Base-by-base conservation (phyloP, 208 protist genomes). In the Trypanosoma theileri region DNA sequence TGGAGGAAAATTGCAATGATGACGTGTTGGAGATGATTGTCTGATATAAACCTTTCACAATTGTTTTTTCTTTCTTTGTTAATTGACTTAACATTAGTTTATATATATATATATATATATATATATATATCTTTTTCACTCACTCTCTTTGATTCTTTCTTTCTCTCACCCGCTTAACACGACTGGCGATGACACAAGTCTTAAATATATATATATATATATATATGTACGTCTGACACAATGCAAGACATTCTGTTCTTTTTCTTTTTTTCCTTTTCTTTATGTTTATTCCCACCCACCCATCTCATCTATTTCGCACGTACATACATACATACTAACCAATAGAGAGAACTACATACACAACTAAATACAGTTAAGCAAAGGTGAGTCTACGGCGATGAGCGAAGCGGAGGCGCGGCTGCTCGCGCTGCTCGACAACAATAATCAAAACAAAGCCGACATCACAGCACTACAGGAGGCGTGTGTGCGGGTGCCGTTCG, bases 401-500 rank as follows among this genome's bases (percentile, higher is more conserved):
- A 73, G 76, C 41, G 55, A 62, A 28, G 41, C 69, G 7, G 61
- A 75, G 19, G 16, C 45, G 24, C 57, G 35, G n/a, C 35, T 77
- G 50, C 68, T 74, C 44, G 69, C 69, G 17, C 57, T 75, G 40
- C 58, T 73, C 1, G 63, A 70, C 26, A 48, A 11, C 3, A 48
- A 48, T n/a, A 48, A 48, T 48, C 2, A 48, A 3, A 12, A 48
- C 10, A 48, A 48, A 14, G 44, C 16, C 1, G 52, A 70, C 12
- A 63, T 88, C 46, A 58, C 51, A 28, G 28, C 75, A n/a, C 12
- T 94, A 40, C 85, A 88, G 52, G 77, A 81, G 62, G 71, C 70
- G 26, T 94, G 85, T 64, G 80, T 86, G 59, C 70, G 69, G 35
- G 52, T 90, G n/a, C 88, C 83, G 12, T 60, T 84, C 4, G 73